Conservation (phyloP, 2,329 filamentous ascomycete species). For the Parastagonospora nodorum region DNA sequence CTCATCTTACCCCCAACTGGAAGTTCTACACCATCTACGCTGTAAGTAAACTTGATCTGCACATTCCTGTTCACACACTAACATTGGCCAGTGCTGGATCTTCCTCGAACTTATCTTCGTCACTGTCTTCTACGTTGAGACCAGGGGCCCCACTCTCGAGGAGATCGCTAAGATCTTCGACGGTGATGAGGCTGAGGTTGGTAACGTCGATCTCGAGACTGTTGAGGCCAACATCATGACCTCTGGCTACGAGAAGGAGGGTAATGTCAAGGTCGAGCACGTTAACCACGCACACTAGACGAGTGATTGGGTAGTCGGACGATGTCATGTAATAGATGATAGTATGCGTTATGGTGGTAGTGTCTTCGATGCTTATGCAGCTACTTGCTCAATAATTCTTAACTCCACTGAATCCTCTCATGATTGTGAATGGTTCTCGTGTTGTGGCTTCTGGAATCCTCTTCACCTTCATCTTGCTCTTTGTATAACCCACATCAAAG, state of each 20-base stretch:
- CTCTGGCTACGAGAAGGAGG: background rate
- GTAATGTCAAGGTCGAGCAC: background rate
- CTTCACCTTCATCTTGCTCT: no score
- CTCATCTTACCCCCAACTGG: constrained; percentile 61
- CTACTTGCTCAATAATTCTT: no score
- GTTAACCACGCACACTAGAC: background rate
- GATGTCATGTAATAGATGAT: no score
- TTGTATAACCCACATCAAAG: no score
- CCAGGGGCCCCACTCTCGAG: constrained; percentile 71
- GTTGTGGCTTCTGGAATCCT: no score
- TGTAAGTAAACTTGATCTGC: constrained; percentile 39
- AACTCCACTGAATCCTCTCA: no score
- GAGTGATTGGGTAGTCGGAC: no score
- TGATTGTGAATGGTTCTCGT: no score
- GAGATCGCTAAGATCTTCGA: constrained; percentile 74
- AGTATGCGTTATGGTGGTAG: no score
- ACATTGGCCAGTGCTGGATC: constrained; percentile 57
- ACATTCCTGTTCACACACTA: constrained; percentile 4
- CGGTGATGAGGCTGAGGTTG: constrained; percentile 60
- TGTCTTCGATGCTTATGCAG: no score
- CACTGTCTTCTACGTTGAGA: constrained; percentile 72
- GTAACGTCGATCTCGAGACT: constrained; percentile 8
- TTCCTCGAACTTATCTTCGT: constrained; percentile 65
- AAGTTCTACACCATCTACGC: constrained; percentile 71
- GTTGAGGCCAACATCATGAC: background rate